These are phyloP conservation scores for Pseudoscleropodium purum DNA, from an alignment of 225 moss, liverwort and hornwort species.

Conservation along the genomic window DNA sequence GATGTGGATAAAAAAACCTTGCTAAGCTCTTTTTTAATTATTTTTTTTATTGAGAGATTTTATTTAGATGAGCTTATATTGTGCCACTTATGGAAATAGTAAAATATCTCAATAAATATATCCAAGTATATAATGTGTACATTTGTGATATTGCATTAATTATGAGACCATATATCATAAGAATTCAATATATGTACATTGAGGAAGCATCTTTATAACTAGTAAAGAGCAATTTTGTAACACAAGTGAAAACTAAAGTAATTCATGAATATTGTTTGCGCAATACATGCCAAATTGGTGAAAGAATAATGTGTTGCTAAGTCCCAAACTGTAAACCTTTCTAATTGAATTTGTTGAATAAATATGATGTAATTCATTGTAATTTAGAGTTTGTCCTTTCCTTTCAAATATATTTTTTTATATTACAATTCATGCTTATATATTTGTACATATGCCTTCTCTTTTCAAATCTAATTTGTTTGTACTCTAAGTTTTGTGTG, in stretches of 20 bases:
- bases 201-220: too few species aligned
- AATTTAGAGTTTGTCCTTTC: not conserved
- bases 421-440: not conserved
- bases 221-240: not conserved
- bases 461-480: not conserved
- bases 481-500: not conserved
- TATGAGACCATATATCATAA: not conserved
- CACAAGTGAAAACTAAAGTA: too few species aligned
- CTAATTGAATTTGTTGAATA: not conserved
- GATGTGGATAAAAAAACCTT: not conserved
- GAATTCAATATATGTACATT: not conserved
- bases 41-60: too few species aligned
- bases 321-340: not conserved
- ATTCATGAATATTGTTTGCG: not conserved
- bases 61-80: too few species aligned
- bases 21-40: too few species aligned
- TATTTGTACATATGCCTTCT: not conserved
- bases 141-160: fast-evolving
- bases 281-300: not conserved
- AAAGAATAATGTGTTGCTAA: not conserved
- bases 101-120: too few species aligned
- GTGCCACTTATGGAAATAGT: too few species aligned
- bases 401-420: not conserved
- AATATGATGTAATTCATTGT: not conserved
- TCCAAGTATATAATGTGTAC: not conserved